Base-by-base conservation (phyloP, 2,329 filamentous ascomycete genomes). In the Zymoseptoria tritici region DNA sequence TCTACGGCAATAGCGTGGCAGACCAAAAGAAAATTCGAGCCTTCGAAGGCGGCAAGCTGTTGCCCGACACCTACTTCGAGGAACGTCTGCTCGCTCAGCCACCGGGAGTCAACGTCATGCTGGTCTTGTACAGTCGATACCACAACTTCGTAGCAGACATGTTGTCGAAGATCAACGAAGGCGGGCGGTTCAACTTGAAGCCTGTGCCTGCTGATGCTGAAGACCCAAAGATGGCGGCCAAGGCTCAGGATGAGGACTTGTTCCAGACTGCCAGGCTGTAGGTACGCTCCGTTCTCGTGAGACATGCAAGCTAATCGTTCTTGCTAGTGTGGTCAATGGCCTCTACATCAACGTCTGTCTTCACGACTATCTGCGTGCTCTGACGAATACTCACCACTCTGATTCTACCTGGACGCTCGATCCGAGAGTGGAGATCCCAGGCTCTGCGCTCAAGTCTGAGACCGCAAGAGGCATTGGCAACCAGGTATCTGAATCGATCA, bases 321-420 rank as follows among this genome's bases (percentile, higher is more conserved):
- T 36, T 36, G 31, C 9, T 36, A 36, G 31, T 36, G 80, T 91
- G 52, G 90, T 87, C 0, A 87, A 82, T 2, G 88, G 88, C 1
- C 72, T 92, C 24, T 92, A 90, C 72, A 88, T 90, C 72, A 91
- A 90, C 74, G 90, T 92, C 69, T 89, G 85, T 0, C 77, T 92
- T 4, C 79, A 87, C 50, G 89, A 93, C 70, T 93, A 94, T 66
- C 84, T 94, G 53, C 82, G 89, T 22, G 90, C 89, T 60, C 90
- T 91, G 66, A 78, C 90, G 70, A 89, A 89, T 66, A 75, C 90
- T 53, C 88, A 89, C 71, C 80, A 85, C 36, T 84, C 80, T 52
- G 87, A 91, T 70, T 89, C 87, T 2, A 88, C 86, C 3, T 95
- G 90, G 89, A 90, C 87, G 1, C 80, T 95, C 29, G 89, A 94